A percentile compares a stretch with the other conserved stretches of the same genome.
phyloP scores from a whole-genome alignment of 768 basidiomycete genomes.

The Amanita pseudoporphyria region DNA sequence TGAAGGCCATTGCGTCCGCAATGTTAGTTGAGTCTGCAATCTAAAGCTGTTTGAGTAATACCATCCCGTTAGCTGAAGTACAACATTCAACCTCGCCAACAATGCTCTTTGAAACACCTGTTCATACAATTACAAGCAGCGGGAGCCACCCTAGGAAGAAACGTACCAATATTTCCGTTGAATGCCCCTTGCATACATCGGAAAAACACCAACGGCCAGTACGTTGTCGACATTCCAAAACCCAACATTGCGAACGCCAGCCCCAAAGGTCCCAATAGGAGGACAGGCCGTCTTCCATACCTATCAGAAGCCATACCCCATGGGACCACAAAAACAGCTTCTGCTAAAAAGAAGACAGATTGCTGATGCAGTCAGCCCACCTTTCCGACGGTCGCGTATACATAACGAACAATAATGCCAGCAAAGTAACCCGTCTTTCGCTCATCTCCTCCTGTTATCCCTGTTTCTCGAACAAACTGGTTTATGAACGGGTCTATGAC shows the following conservation, averaged over 20 bases:
- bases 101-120: background rate
- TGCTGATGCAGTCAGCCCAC: conserved; percentile 19
- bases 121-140: conserved; percentile 7
- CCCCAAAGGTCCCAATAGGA: conserved; percentile 33
- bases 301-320: conserved; percentile 37
- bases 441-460: conserved; percentile 28
- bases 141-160: conserved; percentile 22
- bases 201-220: conserved; percentile 20
- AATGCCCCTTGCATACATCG: conserved; percentile 10
- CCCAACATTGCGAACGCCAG: conserved; percentile 28
- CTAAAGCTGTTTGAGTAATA: conserved; percentile 26
- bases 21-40: conserved; percentile 30
- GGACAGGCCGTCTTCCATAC: conserved; percentile 33
- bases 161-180: background rate
- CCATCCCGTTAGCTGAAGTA: background rate
- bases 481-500: conserved; percentile 33
- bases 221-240: conserved; percentile 33
- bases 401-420: conserved; percentile 25
- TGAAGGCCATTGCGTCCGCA: conserved; percentile 27
- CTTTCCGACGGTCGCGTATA: background rate
- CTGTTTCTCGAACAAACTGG: conserved; percentile 25
- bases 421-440: conserved; percentile 31
- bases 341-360: conserved; percentile 34
- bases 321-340: conserved; percentile 31
- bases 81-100: background rate